Conservation (phyloP, 2,329 filamentous ascomycete genomes). For the Trichoderma atrobrunneum region DNA sequence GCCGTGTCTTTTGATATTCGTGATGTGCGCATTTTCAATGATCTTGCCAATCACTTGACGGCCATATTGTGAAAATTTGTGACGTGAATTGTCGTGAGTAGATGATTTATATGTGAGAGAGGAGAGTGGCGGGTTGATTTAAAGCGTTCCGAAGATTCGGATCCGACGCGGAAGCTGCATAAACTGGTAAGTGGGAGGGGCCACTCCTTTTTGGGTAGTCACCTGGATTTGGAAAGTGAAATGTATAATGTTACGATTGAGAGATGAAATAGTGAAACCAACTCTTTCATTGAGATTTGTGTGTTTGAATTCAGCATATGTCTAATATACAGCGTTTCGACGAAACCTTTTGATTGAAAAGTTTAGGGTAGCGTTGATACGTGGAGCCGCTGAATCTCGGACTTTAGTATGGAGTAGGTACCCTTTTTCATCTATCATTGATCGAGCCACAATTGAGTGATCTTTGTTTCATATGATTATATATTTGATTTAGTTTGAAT, state of each 20-base stretch:
- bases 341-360: not conserved
- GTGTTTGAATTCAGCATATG: not conserved
- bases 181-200: not conserved
- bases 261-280: not conserved
- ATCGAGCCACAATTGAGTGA: not conserved
- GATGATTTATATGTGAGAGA: not conserved
- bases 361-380: not conserved
- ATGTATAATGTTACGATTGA: not conserved
- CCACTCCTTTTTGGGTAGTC: not conserved
- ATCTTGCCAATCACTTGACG: not conserved
- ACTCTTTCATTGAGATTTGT: not conserved
- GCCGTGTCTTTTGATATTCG: slow-evolving; percentile 57
- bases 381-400: not conserved
- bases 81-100: not conserved
- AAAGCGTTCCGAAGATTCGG: not conserved
- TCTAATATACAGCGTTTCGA: not conserved
- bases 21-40: slow-evolving; percentile 53
- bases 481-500: not conserved
- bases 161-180: not conserved
- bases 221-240: not conserved
- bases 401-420: not conserved
- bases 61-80: slow-evolving; percentile 4
- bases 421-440: not conserved
- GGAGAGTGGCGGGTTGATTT: not conserved
- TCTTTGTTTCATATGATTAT: not conserved